Base-by-base conservation (phyloP, 768 basidiomycete genomes). In the Tylopilus rubrobrunneus region DNA sequence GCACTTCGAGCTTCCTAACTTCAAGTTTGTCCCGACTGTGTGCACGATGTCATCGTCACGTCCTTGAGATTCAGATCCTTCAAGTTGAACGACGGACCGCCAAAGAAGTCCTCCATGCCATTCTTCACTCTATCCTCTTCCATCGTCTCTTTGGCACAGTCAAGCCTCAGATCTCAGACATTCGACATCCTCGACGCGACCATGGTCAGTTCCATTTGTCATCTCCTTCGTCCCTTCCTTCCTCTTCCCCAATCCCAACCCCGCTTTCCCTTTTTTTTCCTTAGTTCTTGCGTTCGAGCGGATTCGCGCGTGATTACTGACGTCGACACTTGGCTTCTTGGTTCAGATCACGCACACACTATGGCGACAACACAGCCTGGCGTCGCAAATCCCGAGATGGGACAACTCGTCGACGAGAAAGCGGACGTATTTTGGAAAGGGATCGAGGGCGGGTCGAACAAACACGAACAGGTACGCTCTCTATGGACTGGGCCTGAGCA, bases 121-220 rank as follows among this genome's bases (percentile, higher is more conserved):
- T 91, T 49, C 77, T 93, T n/a, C 91, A 92, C 62, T 76, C 88
- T 0, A 86, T 92, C 45, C 73, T 92, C 17, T 92, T 93, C 65
- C 90, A 93, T 64, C 81, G 90, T 8, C 74, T 91, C 19, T 89
- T 92, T 63, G 91, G 90, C 4, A 84, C 82, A 0, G 79, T 92
- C 41, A 89, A 85, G 59, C 86, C 91, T 0, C 79, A 80, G 59
- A 85, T n/a, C n/a, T n/a, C n/a, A n/a, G n/a, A n/a, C 78, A 2
- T 85, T 87, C 55, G 90, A 92, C 53, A 84, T 92, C 0, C 76
- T 91, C 11, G 90, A 92, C 66, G 83, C 92, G 21, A 91, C 89
- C 1, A 86, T 93, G 84, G 89, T 90, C 49, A 39, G 83, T 58
- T 5, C 9, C 34, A 15, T 5, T 34, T 34, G 6, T 8, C 34